Conservation (phyloP, 768 basidiomycete species). For the Lentinula raphanica region DNA sequence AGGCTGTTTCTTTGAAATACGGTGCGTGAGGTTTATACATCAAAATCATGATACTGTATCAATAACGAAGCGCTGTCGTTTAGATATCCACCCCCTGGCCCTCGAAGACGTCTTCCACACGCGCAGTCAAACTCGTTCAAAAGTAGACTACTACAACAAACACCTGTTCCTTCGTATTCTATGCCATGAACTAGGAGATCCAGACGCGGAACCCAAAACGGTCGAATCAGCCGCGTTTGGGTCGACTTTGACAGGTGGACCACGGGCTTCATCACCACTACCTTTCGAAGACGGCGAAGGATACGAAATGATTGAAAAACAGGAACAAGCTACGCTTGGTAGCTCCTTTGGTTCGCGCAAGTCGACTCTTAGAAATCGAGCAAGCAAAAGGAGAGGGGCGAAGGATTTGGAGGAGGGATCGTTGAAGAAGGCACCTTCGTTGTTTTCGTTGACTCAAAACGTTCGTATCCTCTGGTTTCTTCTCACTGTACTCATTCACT, state of each 20-base stretch:
- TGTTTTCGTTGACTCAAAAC: conserved; percentile 1
- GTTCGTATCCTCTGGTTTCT: not conserved
- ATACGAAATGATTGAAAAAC: conserved; percentile 14
- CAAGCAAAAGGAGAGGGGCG: not conserved
- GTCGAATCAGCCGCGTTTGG: not conserved
- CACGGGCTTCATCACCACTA: conserved; percentile 33
- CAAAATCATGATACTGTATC: too few relatives aligned
- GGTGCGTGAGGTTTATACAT: conserved; percentile 32
- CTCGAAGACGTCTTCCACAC: conserved; percentile 66
- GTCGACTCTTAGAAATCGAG: conserved; percentile 5
- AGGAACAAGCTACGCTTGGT: conserved; percentile 25
- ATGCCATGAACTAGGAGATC: conserved; percentile 49
- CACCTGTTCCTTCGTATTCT: conserved; percentile 71
- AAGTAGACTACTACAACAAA: conserved; percentile 63
- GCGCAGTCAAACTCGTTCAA: conserved; percentile 51
- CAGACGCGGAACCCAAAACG: conserved; percentile 17
- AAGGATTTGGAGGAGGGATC: conserved; percentile 12
- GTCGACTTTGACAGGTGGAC: conserved; percentile 15
- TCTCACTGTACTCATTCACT: too few relatives aligned
- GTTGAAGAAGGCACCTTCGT: conserved; percentile 3
- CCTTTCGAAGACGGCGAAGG: conserved; percentile 20
- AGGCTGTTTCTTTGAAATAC: conserved; percentile 52
- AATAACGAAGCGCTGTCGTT: too few relatives aligned
- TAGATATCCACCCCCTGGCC: conserved; percentile 48
- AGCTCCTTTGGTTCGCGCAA: conserved; percentile 16